A percentile compares a stretch with the other conserved stretches of the same genome.
These are phyloP conservation scores for Diddensiella transvaalensis DNA, from an alignment of 805 yeast species.

Conservation along the genomic window DNA sequence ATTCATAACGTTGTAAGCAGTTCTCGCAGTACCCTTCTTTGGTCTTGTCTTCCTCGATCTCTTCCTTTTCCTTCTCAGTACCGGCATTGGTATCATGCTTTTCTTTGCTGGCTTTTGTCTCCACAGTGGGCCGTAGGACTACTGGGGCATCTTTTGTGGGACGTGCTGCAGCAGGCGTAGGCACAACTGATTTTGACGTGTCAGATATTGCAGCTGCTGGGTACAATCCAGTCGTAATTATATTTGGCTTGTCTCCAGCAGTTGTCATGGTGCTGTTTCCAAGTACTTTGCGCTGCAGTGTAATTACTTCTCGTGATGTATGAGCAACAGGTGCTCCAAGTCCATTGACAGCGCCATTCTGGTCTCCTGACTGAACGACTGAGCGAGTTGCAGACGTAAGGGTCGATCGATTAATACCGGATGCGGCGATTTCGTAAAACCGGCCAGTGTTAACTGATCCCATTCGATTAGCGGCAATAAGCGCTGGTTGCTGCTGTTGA, in stretches of 20 bases:
- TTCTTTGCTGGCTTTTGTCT: not conserved
- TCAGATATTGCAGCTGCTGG: not conserved
- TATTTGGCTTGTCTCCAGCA: not conserved
- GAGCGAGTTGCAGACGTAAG: slow-evolving; percentile 36
- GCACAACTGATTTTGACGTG: slow-evolving; percentile 24
- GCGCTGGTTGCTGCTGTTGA: not conserved
- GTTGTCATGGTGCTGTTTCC: not conserved
- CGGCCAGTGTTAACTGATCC: slow-evolving; percentile 8
- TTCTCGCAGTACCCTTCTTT: slow-evolving; percentile 89
- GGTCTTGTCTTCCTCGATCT: slow-evolving; percentile 6
- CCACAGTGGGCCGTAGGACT: not conserved
- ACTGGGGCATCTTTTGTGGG: slow-evolving; percentile 19
- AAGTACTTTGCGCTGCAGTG: slow-evolving; percentile 40
- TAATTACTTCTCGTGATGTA: slow-evolving; percentile 39
- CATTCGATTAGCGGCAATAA: not conserved
- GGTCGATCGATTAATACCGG: slow-evolving; percentile 51
- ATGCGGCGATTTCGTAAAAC: slow-evolving; percentile 57
- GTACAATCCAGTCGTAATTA: slow-evolving; percentile 1
- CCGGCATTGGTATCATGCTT: not conserved
- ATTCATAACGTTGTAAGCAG: slow-evolving; percentile 79
- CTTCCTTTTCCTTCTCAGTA: slow-evolving; percentile 3
- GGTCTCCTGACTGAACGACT: slow-evolving; percentile 30
- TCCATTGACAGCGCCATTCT: slow-evolving; percentile 28
- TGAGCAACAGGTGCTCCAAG: slow-evolving; percentile 31
- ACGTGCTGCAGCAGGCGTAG: slow-evolving; percentile 3